These are phyloP conservation scores for Penstemon newberryi DNA, from an alignment of 257 asterid genomes.

Conservation along the genomic window DNA sequence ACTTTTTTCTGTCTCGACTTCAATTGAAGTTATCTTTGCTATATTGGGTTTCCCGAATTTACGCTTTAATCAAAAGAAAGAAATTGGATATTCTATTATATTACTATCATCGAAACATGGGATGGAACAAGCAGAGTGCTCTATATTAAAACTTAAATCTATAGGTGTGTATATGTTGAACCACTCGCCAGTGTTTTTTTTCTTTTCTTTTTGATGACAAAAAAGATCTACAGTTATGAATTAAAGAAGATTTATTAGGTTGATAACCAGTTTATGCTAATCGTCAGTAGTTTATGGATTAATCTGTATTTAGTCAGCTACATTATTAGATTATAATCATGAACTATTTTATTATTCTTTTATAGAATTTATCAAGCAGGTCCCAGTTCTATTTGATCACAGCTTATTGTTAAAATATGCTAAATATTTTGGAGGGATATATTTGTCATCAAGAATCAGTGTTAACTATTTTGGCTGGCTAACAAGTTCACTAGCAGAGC, in stretches of 20 bases:
- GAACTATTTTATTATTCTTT: no score
- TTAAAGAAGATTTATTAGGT: not conserved
- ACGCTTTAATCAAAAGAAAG: not conserved
- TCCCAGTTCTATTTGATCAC: no score
- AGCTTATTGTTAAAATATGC: no score
- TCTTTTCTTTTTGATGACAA: not conserved
- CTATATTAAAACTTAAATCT: not conserved
- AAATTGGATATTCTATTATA: not conserved
- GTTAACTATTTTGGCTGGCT: no score
- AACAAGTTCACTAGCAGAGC: no score
- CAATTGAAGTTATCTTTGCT: not conserved
- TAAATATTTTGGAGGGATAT: no score
- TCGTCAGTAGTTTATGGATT: not conserved
- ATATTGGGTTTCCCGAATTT: conserved; percentile 6
- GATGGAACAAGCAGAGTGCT: not conserved
- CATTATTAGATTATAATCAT: no score
- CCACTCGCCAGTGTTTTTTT: not conserved
- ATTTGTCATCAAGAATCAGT: no score
- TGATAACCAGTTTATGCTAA: not conserved
- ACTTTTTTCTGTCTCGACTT: conserved; percentile 11
- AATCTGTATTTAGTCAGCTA: no score
- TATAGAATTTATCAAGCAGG: no score
- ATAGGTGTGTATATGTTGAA: no score
- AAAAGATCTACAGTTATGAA: not conserved
- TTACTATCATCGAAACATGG: not conserved